phyloP scores from a whole-genome alignment of 768 basidiomycete genomes.

The Lentinus tigrinus region DNA sequence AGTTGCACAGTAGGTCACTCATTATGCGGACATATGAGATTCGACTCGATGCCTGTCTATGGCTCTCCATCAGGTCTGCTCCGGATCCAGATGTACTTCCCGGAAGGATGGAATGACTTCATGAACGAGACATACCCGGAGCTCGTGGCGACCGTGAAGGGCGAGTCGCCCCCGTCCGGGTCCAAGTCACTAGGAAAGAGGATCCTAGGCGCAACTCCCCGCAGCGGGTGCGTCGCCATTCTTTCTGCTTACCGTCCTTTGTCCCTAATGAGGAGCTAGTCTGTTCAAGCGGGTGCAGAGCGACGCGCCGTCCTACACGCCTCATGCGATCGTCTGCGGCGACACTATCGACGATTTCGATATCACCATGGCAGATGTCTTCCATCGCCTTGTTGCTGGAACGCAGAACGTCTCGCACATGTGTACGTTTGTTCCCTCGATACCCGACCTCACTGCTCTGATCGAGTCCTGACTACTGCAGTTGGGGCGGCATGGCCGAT shows the following conservation, averaged over 20 bases:
- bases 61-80: not conserved
- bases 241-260: not conserved
- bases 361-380: constrained; percentile 3
- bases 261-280: too few relatives aligned
- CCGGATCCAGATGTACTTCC: not conserved
- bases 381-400: not conserved
- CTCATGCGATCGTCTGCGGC: constrained; percentile 2
- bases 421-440: not conserved
- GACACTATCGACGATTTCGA: constrained; percentile 6
- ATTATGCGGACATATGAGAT: too few relatives aligned
- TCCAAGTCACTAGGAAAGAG: not conserved
- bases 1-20: constrained; percentile 7
- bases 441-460: too few relatives aligned
- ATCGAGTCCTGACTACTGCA: not conserved
- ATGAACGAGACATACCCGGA: constrained; percentile 3
- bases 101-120: not conserved
- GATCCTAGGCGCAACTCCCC: too few relatives aligned
- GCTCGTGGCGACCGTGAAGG: not conserved
- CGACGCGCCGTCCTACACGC: not conserved
- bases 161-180: not conserved
- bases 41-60: not conserved
- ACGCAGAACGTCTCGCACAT: constrained; percentile 1
- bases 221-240: too few relatives aligned
- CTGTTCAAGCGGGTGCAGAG: not conserved
- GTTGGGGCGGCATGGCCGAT: constrained; percentile 2